Evolutionary conservation across 1,139 yeast genomes (phyloP).

Genomic region (Candida sp.): DNA sequence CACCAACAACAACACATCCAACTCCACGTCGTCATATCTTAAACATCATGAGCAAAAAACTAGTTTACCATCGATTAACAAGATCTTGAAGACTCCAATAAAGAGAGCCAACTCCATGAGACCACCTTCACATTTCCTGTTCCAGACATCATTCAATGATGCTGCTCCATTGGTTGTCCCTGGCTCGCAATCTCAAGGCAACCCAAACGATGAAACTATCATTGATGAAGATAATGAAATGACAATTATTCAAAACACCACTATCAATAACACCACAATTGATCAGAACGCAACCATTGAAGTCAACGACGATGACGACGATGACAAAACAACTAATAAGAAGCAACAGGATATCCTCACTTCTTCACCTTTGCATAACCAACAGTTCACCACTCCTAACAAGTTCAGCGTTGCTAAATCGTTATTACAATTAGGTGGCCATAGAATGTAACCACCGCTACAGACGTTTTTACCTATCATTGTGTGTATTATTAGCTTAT

Average conservation of each 20-base stretch:
- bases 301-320: slow-evolving; percentile 12
- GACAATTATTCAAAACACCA: slow-evolving; percentile 20
- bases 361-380: slow-evolving; percentile 38
- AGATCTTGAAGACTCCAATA: slow-evolving; percentile 51
- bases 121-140: slow-evolving; percentile 16
- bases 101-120: slow-evolving; percentile 34
- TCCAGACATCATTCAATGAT: slow-evolving; percentile 17
- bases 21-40: slow-evolving; percentile 7
- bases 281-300: slow-evolving; percentile 17
- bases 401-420: slow-evolving; percentile 54
- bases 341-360: slow-evolving; percentile 21
- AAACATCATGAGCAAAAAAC: slow-evolving; percentile 4
- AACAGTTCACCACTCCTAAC: slow-evolving; percentile 51
- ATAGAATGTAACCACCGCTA: slow-evolving; percentile 14
- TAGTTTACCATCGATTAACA: slow-evolving; percentile 44
- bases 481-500: not conserved
- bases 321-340: slow-evolving; percentile 4
- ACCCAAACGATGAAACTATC: slow-evolving; percentile 31
- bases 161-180: slow-evolving; percentile 8
- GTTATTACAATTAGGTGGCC: slow-evolving; percentile 47
- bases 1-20: not conserved
- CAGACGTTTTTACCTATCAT: not conserved
- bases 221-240: slow-evolving; percentile 38
- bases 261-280: slow-evolving; percentile 17
- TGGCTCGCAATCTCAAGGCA: slow-evolving; percentile 12